These are phyloP conservation scores for Citeromyces nyonsensis DNA, from an alignment of 805 yeast species.

Conservation along the genomic window DNA sequence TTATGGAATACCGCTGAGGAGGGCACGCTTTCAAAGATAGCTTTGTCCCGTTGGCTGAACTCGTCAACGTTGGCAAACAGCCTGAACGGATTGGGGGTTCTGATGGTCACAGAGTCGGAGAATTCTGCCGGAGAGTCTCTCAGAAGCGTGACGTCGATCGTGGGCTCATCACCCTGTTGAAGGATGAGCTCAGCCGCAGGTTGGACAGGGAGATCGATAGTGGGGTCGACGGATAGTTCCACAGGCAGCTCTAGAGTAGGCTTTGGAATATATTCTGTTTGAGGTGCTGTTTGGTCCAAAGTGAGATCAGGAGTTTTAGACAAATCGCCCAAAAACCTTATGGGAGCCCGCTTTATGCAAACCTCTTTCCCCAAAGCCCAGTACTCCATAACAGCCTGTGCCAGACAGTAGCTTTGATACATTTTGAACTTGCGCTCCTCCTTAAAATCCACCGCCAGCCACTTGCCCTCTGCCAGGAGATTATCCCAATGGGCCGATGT, in stretches of 20 bases:
- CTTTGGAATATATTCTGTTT: no score
- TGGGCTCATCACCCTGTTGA: no score
- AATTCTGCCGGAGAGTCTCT: neutral
- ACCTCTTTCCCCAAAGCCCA: slow-evolving; percentile 64
- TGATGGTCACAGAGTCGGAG: slow-evolving; percentile 1
- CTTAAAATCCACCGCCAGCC: slow-evolving; percentile 70
- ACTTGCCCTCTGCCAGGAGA: slow-evolving; percentile 60
- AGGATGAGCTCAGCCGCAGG: no score
- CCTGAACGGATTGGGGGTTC: slow-evolving; percentile 36
- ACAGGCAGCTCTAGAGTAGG: no score
- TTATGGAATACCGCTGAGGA: slow-evolving; percentile 29
- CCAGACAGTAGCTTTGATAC: slow-evolving; percentile 53
- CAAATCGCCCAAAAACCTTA: slow-evolving; percentile 13
- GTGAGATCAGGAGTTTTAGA: no score
- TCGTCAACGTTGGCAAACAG: slow-evolving; percentile 23
- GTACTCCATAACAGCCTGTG: slow-evolving; percentile 62
- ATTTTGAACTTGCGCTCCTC: slow-evolving; percentile 57
- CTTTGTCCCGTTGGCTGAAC: slow-evolving; percentile 26
- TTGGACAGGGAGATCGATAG: no score
- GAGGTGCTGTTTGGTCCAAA: no score
- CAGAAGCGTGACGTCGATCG: slow-evolving; percentile 6
- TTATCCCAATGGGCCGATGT: slow-evolving; percentile 55
- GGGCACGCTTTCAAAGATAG: slow-evolving; percentile 31
- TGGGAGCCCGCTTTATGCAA: slow-evolving; percentile 40
- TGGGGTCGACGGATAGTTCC: no score